Evolutionary conservation across 495 filamentous ascomycete genomes (phyloP).

Genomic region (Lasiosphaeris hirsuta): DNA sequence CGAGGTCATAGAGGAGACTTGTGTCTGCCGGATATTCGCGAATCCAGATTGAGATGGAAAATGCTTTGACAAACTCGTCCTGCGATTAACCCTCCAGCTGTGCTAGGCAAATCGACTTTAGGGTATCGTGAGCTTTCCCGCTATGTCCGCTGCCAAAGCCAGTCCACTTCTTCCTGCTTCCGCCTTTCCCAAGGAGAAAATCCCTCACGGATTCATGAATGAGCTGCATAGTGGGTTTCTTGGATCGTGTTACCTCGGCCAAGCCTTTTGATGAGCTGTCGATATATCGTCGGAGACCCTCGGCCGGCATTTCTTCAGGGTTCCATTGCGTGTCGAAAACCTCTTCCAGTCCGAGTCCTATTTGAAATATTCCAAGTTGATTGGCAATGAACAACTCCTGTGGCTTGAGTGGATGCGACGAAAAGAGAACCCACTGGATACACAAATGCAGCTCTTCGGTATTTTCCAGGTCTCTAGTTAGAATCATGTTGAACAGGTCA

Average conservation of each 20-base stretch:
- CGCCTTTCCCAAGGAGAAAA: slow-evolving; percentile 13
- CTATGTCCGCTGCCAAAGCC: background rate
- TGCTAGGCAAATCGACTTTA: background rate
- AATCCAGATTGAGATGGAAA: background rate
- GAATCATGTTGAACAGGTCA: slow-evolving; percentile 31
- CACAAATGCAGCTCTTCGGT: slow-evolving; percentile 25
- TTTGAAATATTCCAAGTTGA: slow-evolving; percentile 14
- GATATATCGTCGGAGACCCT: slow-evolving; percentile 19
- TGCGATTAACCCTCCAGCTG: background rate
- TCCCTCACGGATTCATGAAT: slow-evolving; percentile 40
- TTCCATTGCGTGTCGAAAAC: background rate
- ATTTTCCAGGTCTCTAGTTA: slow-evolving; percentile 29
- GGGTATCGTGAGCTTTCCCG: background rate
- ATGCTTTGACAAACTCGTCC: background rate
- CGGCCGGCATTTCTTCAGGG: background rate
- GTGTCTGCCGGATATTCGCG: background rate
- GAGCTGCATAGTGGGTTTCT: slow-evolving; percentile 29
- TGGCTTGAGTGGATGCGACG: slow-evolving; percentile 23
- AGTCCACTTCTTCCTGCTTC: background rate
- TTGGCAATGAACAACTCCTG: slow-evolving; percentile 37
- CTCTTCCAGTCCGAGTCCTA: too few species aligned
- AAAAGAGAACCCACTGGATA: slow-evolving; percentile 35
- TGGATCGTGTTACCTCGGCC: slow-evolving; percentile 22
- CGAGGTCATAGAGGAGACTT: background rate
- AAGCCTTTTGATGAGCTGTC: slow-evolving; percentile 31